Conservation (phyloP, 768 basidiomycete species). For the Mycena vulgaris region DNA sequence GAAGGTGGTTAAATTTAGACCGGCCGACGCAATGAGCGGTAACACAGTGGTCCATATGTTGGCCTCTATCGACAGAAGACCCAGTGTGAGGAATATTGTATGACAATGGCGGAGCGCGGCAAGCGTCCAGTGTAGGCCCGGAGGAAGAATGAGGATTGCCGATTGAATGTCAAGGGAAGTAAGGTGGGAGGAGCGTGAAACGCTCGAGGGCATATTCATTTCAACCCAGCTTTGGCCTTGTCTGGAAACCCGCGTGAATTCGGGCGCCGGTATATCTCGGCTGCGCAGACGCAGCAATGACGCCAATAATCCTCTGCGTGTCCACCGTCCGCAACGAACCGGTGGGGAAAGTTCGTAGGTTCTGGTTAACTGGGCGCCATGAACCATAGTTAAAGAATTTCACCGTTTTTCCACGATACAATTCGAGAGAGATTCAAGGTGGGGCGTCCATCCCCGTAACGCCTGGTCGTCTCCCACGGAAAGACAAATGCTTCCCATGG, state of each 20-base stretch:
- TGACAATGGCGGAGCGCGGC: neutral
- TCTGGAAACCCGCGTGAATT: too few species aligned
- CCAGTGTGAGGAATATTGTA: neutral
- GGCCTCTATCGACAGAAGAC: too few species aligned
- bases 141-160: neutral
- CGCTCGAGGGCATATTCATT: neutral
- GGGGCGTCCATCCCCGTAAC: too few species aligned
- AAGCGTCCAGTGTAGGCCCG: neutral
- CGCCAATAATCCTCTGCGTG: too few species aligned
- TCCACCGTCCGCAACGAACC: neutral
- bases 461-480: conserved; percentile 1
- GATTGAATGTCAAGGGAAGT: neutral
- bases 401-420: conserved; percentile 1
- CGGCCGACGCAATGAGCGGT: neutral
- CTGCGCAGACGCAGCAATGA: too few species aligned
- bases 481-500: neutral
- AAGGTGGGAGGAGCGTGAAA: neutral
- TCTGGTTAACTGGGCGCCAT: neutral
- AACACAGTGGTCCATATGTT: neutral
- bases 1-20: neutral
- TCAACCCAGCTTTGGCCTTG: too few species aligned
- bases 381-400: neutral
- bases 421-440: conserved; percentile 3
- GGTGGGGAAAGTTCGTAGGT: neutral
- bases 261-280: too few species aligned